A percentile compares a stretch with the other conserved stretches of the same genome.
Evolutionary conservation across 306 rosid species (phyloP).

Genomic region (Herpetospermum pedunculosum): DNA sequence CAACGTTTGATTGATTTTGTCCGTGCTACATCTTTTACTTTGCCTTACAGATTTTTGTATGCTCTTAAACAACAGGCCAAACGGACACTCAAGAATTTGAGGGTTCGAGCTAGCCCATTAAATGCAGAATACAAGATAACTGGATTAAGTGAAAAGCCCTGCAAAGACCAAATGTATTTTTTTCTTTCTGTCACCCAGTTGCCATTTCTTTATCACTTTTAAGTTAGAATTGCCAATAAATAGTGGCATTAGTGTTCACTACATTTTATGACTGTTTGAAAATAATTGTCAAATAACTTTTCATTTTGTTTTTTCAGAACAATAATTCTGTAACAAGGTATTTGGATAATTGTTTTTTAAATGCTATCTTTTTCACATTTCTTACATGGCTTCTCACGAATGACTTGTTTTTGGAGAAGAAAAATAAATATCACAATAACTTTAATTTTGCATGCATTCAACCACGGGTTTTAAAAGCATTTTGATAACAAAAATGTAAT

Average conservation of each 20-base stretch:
- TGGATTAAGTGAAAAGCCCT: conserved; percentile 68
- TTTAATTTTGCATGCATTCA: not conserved
- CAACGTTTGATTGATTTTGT: not conserved
- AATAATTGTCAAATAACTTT: not conserved
- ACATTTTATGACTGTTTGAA: not conserved
- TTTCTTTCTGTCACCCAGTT: not conserved
- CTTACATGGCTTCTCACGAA: not conserved
- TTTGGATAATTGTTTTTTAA: not conserved
- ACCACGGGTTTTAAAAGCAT: not conserved
- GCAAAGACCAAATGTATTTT: conserved; percentile 58
- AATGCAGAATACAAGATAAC: conserved; percentile 74
- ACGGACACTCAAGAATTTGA: conserved; percentile 60
- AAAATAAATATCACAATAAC: not conserved
- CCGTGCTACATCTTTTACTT: not conserved
- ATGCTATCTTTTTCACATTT: not conserved
- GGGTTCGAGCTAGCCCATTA: conserved; percentile 56
- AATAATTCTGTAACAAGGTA: not conserved
- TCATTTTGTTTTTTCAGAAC: not conserved
- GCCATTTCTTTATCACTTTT: not conserved
- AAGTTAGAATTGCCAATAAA: not conserved
- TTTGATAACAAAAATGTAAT: not conserved
- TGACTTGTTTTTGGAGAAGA: not conserved
- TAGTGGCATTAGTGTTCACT: not conserved
- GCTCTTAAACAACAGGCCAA: conserved; percentile 51
- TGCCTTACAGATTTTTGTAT: not conserved